Percentiles rank a stretch among this genome's conserved stretches.
phyloP scores from a whole-genome alignment of 768 basidiomycete genomes.

The Termitomyces sp. region DNA sequence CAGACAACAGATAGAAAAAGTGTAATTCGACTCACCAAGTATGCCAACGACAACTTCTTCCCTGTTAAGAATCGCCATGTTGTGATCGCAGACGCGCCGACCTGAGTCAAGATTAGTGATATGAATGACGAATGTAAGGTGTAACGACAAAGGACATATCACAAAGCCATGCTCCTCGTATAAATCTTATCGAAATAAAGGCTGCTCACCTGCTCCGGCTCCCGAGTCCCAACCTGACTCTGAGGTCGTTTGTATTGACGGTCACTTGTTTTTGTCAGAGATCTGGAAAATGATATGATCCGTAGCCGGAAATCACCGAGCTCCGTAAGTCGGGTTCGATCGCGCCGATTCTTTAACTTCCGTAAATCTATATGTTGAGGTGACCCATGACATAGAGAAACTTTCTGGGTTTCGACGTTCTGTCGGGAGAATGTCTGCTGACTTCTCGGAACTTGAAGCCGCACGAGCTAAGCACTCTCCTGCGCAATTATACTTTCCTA shows the following conservation, averaged over 20 bases:
- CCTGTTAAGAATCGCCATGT: slow-evolving; percentile 9
- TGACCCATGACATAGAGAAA: no score
- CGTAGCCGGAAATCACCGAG: not conserved
- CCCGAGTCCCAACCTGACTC: slow-evolving; percentile 1
- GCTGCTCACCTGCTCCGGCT: not conserved
- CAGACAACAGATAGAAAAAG: not conserved
- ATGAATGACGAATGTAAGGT: not conserved
- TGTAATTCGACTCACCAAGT: slow-evolving; percentile 34
- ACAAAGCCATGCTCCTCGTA: not conserved
- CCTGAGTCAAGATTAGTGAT: not conserved
- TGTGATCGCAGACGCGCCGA: not conserved
- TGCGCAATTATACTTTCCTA: not conserved
- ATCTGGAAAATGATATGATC: not conserved
- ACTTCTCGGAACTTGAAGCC: not conserved
- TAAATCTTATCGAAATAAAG: not conserved
- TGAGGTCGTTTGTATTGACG: not conserved
- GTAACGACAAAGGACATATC: not conserved
- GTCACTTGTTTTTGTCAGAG: not conserved
- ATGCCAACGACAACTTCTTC: slow-evolving; percentile 38
- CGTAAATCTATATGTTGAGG: not conserved
- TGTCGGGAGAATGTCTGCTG: not conserved
- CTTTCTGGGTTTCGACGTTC: not conserved
- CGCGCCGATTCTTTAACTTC: not conserved
- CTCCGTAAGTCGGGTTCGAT: not conserved
- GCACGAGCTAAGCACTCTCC: not conserved